Base-by-base conservation (phyloP, 164 flowering plant genomes). In the Buxus sempervirens region DNA sequence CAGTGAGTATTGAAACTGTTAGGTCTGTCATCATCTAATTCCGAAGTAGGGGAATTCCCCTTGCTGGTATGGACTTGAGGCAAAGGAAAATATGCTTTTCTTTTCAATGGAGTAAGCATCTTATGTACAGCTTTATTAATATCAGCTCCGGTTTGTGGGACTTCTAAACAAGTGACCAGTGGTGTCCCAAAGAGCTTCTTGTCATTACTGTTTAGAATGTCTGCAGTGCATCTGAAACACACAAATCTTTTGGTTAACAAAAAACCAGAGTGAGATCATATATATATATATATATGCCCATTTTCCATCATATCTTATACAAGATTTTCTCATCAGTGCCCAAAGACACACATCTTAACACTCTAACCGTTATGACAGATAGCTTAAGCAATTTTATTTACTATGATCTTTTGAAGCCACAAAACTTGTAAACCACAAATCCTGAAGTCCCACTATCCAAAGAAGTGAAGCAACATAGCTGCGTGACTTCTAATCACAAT, bases 41-140 rank as follows among this genome's bases (percentile, higher is more conserved):
- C 78, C 22, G 81, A 65, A 60, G 72, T 64, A 65, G 74, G 70
- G 63, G 84, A 87, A 79, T 81, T 84, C 72, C 83, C 90, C 60
- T 79, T 73, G 65, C 71, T 62, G 68, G 68, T 53, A 23, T 72
- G 73, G 58, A 60, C 67, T 41, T 70, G 79, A 62, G 69, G 66
- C 51, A 74, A 65, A 63, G 87, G 72, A 25, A 21, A 24, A 72
- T 59, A 69, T 27, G 79, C 67, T 74, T 77, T 81, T 72, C 80
- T 82, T 72, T 74, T 82, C 73, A 96, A 72, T 32, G 99, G 96
- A 49, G 80, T 76, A 25, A 96, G 93, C 68, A 90, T n/a, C 75
- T 68, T 77, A 28, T 73, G 66, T 24, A 90, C 87, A 64, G 84
- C 83, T 53, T 48, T 36, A 65, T 82, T 81, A 68, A 96, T 81